These are phyloP conservation scores for Aphanoascus verrucosus DNA, from an alignment of 2,329 filamentous ascomycete species.

Conservation along the genomic window DNA sequence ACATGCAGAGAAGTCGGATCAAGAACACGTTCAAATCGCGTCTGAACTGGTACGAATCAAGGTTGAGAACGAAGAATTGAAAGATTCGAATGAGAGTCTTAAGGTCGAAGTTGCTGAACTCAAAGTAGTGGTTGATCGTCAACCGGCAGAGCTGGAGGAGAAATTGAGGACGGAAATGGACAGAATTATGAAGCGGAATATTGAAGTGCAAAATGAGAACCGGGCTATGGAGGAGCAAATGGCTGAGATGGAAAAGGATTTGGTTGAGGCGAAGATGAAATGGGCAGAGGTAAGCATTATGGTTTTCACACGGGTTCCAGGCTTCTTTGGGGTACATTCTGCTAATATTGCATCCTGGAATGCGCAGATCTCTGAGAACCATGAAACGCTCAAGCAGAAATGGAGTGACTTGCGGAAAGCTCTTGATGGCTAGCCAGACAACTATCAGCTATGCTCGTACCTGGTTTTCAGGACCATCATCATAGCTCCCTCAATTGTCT, in stretches of 20 bases:
- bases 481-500: too few species aligned
- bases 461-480: too few species aligned
- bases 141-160: constrained; percentile 78
- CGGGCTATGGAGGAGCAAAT: constrained; percentile 77
- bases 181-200: constrained; percentile 80
- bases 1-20: constrained; percentile 75
- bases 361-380: constrained; percentile 48
- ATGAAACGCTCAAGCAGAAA: constrained; percentile 64
- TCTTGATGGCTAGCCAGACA: constrained; percentile 31
- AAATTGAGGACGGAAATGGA: constrained; percentile 78
- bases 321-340: too few species aligned
- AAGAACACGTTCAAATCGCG: constrained; percentile 80
- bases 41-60: constrained; percentile 87
- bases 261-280: constrained; percentile 89
- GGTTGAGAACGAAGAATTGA: constrained; percentile 81
- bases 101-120: constrained; percentile 77
- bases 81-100: constrained; percentile 80
- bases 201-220: constrained; percentile 91
- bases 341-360: background rate
- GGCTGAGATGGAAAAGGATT: constrained; percentile 79
- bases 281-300: constrained; percentile 77
- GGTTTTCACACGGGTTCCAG: too few species aligned
- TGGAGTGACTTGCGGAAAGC: constrained; percentile 61
- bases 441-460: too few species aligned
- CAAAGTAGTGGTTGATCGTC: constrained; percentile 74